Base-by-base conservation (phyloP, 129 eudicot genomes). In the Glebionis coronaria region DNA sequence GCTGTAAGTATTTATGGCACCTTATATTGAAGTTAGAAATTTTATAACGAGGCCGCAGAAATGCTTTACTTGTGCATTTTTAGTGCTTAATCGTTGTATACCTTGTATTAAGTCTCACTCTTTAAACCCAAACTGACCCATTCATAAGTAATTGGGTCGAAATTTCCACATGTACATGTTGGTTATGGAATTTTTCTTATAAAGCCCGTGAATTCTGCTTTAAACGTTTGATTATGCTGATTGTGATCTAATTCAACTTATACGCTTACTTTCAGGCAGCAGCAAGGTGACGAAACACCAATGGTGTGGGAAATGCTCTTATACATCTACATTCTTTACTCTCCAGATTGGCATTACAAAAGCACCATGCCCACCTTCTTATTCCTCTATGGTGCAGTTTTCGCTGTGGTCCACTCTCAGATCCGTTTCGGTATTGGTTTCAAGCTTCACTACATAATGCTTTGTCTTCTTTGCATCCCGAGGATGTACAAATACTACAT, bases 261-360 rank as follows among this genome's bases (percentile, higher is more conserved):
- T 8, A 4, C 23, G 21, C 2, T 35, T 61, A 15, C 56, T 76
- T 65, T 71, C 82, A 89, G 96, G 88, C 94, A 89, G 56, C 94
- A 89, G 70, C 96, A 89, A 71, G 92, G 94, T 56, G 96, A 89
- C 61, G 96, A 90, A 76, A 90, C 95, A 12, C 97, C 97, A 25
- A 90, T 90, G 97, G 90, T 86, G 3, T 90, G 97, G 97, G 97
- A 90, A 77, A 84, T 90, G 97, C 95, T 90, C 54, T 84, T 90
- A 8, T 90, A 86, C 56, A 83, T 90, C 79, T 90, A 90, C 88
- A 90, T 90, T 56, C 84, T 90, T 13, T 90, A 90, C 76, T 86
- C 97, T 9, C 97, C 97, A 1, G 97, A 90, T 80, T 90, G 97
- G 97, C 97, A 90, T 70, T 90, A 90, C 59, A 78, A 81, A 68